These are phyloP conservation scores for Taphrina pruni DNA, from an alignment of 1,139 yeast genomes.

Conservation along the genomic window DNA sequence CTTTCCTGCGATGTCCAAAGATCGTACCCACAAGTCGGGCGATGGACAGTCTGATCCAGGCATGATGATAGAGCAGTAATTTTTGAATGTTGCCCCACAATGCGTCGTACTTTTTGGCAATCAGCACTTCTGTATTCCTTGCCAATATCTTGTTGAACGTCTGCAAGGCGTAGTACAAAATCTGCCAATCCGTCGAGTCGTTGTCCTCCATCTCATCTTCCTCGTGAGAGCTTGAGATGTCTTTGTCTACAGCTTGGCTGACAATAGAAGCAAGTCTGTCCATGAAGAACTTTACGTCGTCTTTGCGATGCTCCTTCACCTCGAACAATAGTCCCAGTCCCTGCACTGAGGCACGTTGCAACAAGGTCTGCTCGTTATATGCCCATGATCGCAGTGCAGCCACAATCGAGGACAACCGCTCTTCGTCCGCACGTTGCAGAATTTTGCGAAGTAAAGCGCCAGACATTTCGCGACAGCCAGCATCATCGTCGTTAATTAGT, in stretches of 20 bases:
- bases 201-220: slow-evolving; percentile 40
- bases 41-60: slow-evolving; percentile 83
- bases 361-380: slow-evolving; percentile 58
- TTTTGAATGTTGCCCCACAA: slow-evolving; percentile 54
- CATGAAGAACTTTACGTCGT: slow-evolving; percentile 24
- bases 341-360: slow-evolving; percentile 78
- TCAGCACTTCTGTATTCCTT: slow-evolving; percentile 53
- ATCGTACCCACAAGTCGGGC: slow-evolving; percentile 66
- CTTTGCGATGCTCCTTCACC: slow-evolving; percentile 45
- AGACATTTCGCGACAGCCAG: slow-evolving; percentile 89
- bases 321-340: slow-evolving; percentile 69
- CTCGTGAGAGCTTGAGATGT: slow-evolving; percentile 26
- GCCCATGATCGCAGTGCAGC: slow-evolving; percentile 74
- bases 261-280: slow-evolving; percentile 16
- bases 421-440: slow-evolving; percentile 59
- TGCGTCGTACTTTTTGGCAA: slow-evolving; percentile 49
- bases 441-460: slow-evolving; percentile 64
- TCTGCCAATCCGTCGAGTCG: slow-evolving; percentile 68
- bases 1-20: slow-evolving; percentile 53
- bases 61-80: slow-evolving; percentile 78
- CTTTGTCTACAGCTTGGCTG: slow-evolving; percentile 41
- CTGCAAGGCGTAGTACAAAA: slow-evolving; percentile 69
- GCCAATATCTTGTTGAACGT: slow-evolving; percentile 55
- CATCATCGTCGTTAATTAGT: slow-evolving; percentile 74
- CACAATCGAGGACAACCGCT: slow-evolving; percentile 59